Evolutionary conservation across 2,329 filamentous ascomycete genomes (phyloP), one percentile per base, ranked within the genome.

Genomic region (Lachnellula occidentalis): DNA sequence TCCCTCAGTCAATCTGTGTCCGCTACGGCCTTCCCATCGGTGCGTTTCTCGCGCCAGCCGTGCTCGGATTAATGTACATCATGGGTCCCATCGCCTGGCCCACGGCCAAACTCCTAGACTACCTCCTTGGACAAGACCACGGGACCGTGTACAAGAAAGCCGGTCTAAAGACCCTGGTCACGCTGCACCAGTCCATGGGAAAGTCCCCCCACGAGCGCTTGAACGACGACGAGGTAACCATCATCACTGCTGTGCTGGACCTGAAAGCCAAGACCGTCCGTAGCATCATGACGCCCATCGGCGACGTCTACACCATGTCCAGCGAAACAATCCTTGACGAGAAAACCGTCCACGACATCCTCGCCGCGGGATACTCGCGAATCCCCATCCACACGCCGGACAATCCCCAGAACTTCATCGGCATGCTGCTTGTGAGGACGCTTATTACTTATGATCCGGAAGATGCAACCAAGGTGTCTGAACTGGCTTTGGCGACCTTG

Each of bases 121-220:
- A 83, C 73, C 80, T 96, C 5, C 83, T 97, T 4, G 92, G 92
- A 56, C 87, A 94, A 71, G 91, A 96, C 65, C 92, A 97, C 69
- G 92, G 91, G 46, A 96, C 90, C 1, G 85, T 92, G 31, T 97
- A 96, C 82, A 96, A 96, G 73, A 96, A 96, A 76, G 91, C 90
- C 57, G 92, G 92, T 0, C 74, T 97, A 64, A 97, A 97, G 76
- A 96, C 92, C 0, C 78, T 97, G 15, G 91, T 97, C 34, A 95
- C 90, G 0, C 78, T 97, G 8, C 92, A 97, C 75, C 55, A 62
- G 48, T 45, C 48, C 9, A 48, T 58, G 1, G 46, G 48, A 8
- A 54, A 50, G 24, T 56, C 55, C 12, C 39, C 58, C 8, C 43
- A 78, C 34, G 90, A 96, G 67, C 86, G 92, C 51, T 76, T 97